These are phyloP conservation scores for Nakazawaea anatomiae DNA, from an alignment of 805 yeast species.

Conservation along the genomic window DNA sequence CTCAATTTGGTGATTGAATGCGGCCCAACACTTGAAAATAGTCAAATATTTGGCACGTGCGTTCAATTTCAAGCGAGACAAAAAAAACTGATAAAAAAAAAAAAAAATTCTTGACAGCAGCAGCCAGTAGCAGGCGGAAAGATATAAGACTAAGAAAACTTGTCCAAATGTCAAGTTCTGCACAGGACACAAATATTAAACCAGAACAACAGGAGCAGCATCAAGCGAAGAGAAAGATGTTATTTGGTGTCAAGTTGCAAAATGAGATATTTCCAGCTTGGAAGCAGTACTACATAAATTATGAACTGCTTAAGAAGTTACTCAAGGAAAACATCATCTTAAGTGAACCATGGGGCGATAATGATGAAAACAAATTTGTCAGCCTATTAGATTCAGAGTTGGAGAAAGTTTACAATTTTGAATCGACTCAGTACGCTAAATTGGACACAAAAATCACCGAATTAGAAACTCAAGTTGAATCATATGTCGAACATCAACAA, in stretches of 20 bases:
- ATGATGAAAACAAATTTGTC: slow-evolving; percentile 68
- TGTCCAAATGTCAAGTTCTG: background rate
- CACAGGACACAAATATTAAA: background rate
- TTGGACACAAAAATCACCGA: slow-evolving; percentile 58
- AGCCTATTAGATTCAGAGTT: slow-evolving; percentile 60
- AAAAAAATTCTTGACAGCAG: too few relatives aligned
- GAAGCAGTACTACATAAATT: slow-evolving; percentile 68
- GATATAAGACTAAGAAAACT: background rate
- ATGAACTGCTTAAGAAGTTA: slow-evolving; percentile 58
- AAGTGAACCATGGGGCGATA: slow-evolving; percentile 51
- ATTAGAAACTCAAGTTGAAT: slow-evolving; percentile 55
- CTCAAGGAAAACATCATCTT: slow-evolving; percentile 60
- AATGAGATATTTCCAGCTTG: slow-evolving; percentile 85
- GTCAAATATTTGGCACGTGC: background rate
- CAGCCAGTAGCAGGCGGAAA: background rate
- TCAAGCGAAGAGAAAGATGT: slow-evolving; percentile 39
- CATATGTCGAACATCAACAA: slow-evolving; percentile 20
- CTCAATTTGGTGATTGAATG: too few relatives aligned
- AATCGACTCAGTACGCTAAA: slow-evolving; percentile 58
- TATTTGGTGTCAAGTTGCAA: slow-evolving; percentile 79
- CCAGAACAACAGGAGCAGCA: background rate
- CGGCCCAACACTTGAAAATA: too few relatives aligned
- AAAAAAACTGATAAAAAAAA: background rate
- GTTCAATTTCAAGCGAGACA: background rate
- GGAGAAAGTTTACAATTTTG: slow-evolving; percentile 75